Percentiles rank a stretch among this genome's conserved stretches.
Evolutionary conservation across 139 green algal species (phyloP).

Genomic region (Micromonas pusilla): DNA sequence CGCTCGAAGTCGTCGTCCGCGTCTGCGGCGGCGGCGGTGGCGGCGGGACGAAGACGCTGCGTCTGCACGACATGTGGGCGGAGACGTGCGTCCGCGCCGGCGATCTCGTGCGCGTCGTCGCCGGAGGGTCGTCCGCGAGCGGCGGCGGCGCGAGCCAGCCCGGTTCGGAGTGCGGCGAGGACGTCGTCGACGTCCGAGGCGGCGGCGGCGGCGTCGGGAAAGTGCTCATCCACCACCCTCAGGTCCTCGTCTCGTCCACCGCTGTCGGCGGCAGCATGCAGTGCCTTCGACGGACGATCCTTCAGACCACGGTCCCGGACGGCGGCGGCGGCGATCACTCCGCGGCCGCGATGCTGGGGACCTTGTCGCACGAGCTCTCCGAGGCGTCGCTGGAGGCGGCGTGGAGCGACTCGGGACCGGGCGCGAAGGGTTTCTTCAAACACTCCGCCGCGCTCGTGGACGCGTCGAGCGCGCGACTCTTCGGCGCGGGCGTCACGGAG

Average conservation of each 20-base stretch:
- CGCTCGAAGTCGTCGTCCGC: not conserved
- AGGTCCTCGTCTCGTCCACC: not conserved
- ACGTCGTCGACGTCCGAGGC: not conserved
- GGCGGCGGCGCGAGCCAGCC: too few species aligned
- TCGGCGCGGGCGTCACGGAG: not conserved
- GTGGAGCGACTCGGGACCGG: not conserved
- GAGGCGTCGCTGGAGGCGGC: not conserved
- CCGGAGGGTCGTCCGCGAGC: not conserved
- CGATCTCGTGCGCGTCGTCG: not conserved
- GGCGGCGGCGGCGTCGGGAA: not conserved
- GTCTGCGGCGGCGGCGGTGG: not conserved
- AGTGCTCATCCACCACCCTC: not conserved
- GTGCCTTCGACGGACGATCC: not conserved
- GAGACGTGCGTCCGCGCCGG: not conserved
- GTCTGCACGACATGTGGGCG: not conserved
- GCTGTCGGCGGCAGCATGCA: not conserved
- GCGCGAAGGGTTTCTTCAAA: not conserved
- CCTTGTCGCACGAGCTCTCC: conserved; percentile 11
- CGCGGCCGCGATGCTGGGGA: conserved; percentile 5
- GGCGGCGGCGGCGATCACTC: not conserved
- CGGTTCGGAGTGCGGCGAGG: too few species aligned
- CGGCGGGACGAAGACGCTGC: not conserved
- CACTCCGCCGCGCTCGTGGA: not conserved
- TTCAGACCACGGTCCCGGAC: not conserved
- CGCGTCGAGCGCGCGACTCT: not conserved